Evolutionary conservation across 1,284 basidiomycete species (phyloP).

Genomic region (Schizophyllum commune): DNA sequence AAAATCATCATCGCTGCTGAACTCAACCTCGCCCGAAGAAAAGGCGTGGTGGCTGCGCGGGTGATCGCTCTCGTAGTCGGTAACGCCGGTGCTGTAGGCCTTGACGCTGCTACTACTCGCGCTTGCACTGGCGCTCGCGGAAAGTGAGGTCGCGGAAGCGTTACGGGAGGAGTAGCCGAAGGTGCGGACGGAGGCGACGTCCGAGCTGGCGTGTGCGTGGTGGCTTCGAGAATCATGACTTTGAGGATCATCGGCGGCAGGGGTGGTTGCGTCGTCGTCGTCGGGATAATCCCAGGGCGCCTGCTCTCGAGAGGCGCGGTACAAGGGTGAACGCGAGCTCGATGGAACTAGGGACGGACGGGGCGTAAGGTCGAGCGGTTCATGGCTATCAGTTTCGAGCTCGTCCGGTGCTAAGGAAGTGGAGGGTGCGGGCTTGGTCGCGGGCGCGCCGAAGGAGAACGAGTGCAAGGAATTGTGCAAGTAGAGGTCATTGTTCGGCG

Average conservation of each 20-base stretch:
- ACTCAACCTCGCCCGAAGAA: conserved; percentile 20
- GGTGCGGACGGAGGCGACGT: neutral
- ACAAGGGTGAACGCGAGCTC: neutral
- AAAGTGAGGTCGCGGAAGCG: neutral
- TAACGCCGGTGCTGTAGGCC: neutral
- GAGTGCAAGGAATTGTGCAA: neutral
- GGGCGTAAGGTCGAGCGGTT: neutral
- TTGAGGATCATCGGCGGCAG: too few species aligned
- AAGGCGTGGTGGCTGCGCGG: neutral
- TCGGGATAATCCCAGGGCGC: too few species aligned
- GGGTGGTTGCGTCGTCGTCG: too few species aligned
- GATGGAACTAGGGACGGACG: neutral
- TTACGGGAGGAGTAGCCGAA: neutral
- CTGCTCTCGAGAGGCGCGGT: neutral
- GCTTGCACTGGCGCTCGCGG: neutral
- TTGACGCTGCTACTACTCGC: neutral
- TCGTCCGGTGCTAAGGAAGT: neutral
- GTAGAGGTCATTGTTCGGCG: neutral
- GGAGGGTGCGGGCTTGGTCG: neutral
- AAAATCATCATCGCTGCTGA: conserved; percentile 45
- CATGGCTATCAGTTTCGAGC: neutral
- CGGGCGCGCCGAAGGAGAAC: neutral
- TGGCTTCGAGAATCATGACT: too few species aligned
- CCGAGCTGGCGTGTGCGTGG: neutral
- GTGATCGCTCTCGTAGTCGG: neutral